Evolutionary conservation across 164 flowering plant species (phyloP), one percentile per base, ranked within the genome.

Genomic region (Magnolia changhungtana): DNA sequence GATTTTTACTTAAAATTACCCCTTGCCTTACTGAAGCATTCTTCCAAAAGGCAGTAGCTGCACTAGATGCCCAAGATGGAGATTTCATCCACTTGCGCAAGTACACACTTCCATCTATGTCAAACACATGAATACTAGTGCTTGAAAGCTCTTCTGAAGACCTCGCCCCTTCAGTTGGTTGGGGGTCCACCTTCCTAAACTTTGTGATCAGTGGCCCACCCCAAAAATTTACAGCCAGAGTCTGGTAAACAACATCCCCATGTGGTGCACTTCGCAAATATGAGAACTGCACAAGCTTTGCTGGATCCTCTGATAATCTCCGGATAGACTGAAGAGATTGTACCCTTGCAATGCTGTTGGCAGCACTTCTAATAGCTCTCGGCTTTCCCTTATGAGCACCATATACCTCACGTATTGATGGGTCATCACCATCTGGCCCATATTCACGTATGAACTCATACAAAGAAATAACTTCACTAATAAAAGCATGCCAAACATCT

Each of bases 101-200:
- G 85, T 90, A 96, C 8, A 92, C 88, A 84, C 99, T 91, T 81
- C 98, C 97, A 89, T 96, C 99, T 69, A 93, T 80, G 81, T 96
- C 90, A 75, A 80, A 86, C 5, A 90, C 89, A 78, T 90, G 89
- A 78, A 80, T 76, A 72, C 78, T 75, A 78, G 75, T 77, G 69
- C 85, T 89, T n/a, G 80, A n/a, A 61, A 69, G 73, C 70, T 80
- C 89, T 73, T 78, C 81, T 7, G 81, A 76, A 55, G 82, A 75
- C 63, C 72, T 78, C 49, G 29, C 24, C 37, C 67, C 84, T 73
- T 74, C 77, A 58, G 63, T 51, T 61, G 74, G 69, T 79, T 72
- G 83, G 78, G 50, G 66, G 55, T 76, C 78, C 29, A 70, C 70
- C 78, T 80, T 85, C 7, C 78, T 63, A 76, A 76, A 75, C 75